Percentiles rank a stretch among this genome's conserved stretches.
Conservation (phyloP, 352 stramenopile genomes). For the Blastocystis sp. region DNA sequence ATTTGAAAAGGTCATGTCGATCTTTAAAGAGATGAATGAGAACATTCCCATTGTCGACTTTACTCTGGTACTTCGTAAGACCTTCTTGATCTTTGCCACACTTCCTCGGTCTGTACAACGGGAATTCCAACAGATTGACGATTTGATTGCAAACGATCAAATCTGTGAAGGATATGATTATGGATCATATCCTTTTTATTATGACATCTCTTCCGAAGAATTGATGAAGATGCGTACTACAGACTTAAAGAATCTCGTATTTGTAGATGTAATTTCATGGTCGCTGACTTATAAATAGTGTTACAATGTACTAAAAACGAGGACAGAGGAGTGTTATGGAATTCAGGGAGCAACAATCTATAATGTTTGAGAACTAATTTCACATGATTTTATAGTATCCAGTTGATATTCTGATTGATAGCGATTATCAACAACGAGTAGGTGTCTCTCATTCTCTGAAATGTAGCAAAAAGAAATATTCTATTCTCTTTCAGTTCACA, state of each 20-base stretch:
- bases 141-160: background rate
- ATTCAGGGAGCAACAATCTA: background rate
- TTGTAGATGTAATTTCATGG: slow-evolving; percentile 5
- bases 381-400: background rate
- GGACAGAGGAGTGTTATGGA: background rate
- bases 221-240: background rate
- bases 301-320: slow-evolving; percentile 41
- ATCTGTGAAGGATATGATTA: slow-evolving; percentile 20
- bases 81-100: slow-evolving; percentile 31
- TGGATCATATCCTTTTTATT: background rate
- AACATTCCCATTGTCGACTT: slow-evolving; percentile 58
- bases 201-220: slow-evolving; percentile 20
- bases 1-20: slow-evolving; percentile 21
- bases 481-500: background rate
- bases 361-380: background rate
- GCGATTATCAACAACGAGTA: slow-evolving; percentile 31
- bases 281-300: background rate
- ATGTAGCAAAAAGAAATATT: slow-evolving; percentile 43
- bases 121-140: slow-evolving; percentile 13
- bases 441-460: background rate
- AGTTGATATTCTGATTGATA: background rate
- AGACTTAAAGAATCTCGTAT: slow-evolving; percentile 13
- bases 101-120: background rate
- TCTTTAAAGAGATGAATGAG: slow-evolving; percentile 43
- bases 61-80: background rate